These are phyloP conservation scores for Globisporangium radiosum DNA, from an alignment of 352 stramenopile genomes.

Conservation along the genomic window DNA sequence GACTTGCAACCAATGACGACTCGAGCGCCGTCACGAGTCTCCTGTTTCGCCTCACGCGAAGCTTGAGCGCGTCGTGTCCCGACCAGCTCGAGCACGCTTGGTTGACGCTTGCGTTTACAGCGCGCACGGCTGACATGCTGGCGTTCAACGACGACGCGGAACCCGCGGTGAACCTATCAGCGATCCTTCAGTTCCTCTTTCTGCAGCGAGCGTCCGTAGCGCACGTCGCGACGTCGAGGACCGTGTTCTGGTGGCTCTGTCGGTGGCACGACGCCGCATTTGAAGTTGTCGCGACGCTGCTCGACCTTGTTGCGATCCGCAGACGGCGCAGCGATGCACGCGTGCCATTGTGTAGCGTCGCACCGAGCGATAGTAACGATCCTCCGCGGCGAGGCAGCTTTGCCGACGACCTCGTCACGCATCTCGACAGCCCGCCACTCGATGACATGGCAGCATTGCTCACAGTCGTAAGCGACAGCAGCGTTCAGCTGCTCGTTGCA, in stretches of 20 bases:
- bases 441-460: constrained; percentile 27
- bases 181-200: constrained; percentile 42
- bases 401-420: neutral
- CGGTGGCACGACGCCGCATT: constrained; percentile 47
- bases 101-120: constrained; percentile 46
- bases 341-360: neutral
- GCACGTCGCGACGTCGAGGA: constrained; percentile 40
- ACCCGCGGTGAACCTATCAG: constrained; percentile 13
- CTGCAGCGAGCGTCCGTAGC: constrained; percentile 27
- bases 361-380: neutral
- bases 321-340: neutral
- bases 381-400: neutral
- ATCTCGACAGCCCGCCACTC: constrained; percentile 15
- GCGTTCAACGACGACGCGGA: constrained; percentile 2
- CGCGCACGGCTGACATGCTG: constrained; percentile 7
- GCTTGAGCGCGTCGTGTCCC: constrained; percentile 24
- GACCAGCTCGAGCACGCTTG: constrained; percentile 62
- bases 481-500: constrained; percentile 13
- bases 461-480: constrained; percentile 24
- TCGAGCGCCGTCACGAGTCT: constrained; percentile 24
- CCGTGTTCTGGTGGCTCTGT: constrained; percentile 58
- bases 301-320: constrained; percentile 5
- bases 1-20: constrained; percentile 1
- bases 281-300: constrained; percentile 26
- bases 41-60: constrained; percentile 48